Percentiles rank a stretch among this genome's conserved stretches.
These are phyloP conservation scores for Sporothrix dimorphospora DNA, from an alignment of 2,329 filamentous ascomycete species.

Conservation along the genomic window DNA sequence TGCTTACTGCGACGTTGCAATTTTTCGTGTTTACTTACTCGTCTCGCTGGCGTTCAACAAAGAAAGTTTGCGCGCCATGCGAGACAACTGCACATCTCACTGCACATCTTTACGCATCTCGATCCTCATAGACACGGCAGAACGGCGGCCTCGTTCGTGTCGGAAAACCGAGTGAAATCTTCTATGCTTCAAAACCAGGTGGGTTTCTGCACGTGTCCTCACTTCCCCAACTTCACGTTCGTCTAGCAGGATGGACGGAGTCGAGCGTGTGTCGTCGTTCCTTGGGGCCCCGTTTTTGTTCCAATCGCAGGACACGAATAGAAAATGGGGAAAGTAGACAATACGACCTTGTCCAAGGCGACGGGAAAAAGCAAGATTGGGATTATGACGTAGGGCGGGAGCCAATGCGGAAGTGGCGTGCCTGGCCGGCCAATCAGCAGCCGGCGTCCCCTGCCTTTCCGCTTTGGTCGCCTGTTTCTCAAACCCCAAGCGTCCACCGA, in stretches of 20 bases:
- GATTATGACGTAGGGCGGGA: constrained; percentile 22
- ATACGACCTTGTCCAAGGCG: constrained; percentile 18
- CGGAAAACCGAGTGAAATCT: not conserved
- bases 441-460: not conserved
- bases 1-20: constrained; percentile 22
- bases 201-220: constrained; percentile 11
- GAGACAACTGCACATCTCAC: not conserved
- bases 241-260: not conserved
- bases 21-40: constrained; percentile 6
- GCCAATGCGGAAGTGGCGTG: constrained; percentile 25
- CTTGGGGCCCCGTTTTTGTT: not conserved
- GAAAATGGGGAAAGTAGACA: not conserved
- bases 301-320: not conserved
- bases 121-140: not conserved
- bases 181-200: not conserved
- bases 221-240: not conserved
- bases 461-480: not conserved
- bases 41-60: constrained; percentile 5
- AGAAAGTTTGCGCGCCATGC: not conserved
- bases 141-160: not conserved
- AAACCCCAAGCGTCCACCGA: not conserved
- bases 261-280: not conserved
- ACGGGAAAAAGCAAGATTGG: constrained; percentile 21
- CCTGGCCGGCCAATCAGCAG: constrained; percentile 18
- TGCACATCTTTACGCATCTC: not conserved